Evolutionary conservation across 495 filamentous ascomycete species (phyloP).

Genomic region (Massariosphaeria phaeospora): DNA sequence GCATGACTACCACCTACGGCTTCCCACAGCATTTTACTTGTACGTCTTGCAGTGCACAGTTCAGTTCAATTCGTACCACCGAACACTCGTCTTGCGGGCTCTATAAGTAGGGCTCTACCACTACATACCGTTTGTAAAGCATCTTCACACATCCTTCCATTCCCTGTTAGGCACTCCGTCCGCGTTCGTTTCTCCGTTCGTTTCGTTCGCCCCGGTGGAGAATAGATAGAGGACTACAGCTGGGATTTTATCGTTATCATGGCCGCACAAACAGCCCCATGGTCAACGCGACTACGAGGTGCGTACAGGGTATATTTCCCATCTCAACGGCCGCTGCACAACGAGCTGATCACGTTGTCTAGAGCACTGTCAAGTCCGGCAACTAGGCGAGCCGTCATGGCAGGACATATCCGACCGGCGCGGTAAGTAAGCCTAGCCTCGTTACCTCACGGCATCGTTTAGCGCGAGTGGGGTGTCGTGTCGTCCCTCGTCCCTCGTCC

Average conservation of each 20-base stretch:
- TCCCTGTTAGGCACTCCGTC: no score
- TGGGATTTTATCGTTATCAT: neutral
- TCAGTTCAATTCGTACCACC: neutral
- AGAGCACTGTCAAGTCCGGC: slow-evolving; percentile 19
- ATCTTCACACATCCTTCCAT: no score
- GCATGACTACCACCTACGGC: neutral
- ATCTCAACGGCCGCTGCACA: no score
- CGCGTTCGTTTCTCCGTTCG: neutral
- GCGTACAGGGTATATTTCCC: no score
- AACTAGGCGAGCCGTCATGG: slow-evolving; percentile 10
- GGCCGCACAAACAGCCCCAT: neutral
- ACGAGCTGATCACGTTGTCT: no score
- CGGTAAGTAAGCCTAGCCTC: slow-evolving; percentile 18
- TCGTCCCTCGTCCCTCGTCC: neutral
- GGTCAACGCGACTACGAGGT: slow-evolving; percentile 17
- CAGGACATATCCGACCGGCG: slow-evolving; percentile 32
- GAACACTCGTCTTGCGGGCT: no score
- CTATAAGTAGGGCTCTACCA: no score
- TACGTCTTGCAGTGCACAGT: neutral
- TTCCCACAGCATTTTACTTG: neutral
- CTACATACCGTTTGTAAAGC: no score
- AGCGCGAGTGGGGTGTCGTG: no score
- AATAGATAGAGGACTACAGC: neutral
- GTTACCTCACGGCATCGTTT: no score
- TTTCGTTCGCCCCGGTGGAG: neutral